Evolutionary conservation across 2,329 filamentous ascomycete species (phyloP).

Genomic region (Colletotrichum sidae): DNA sequence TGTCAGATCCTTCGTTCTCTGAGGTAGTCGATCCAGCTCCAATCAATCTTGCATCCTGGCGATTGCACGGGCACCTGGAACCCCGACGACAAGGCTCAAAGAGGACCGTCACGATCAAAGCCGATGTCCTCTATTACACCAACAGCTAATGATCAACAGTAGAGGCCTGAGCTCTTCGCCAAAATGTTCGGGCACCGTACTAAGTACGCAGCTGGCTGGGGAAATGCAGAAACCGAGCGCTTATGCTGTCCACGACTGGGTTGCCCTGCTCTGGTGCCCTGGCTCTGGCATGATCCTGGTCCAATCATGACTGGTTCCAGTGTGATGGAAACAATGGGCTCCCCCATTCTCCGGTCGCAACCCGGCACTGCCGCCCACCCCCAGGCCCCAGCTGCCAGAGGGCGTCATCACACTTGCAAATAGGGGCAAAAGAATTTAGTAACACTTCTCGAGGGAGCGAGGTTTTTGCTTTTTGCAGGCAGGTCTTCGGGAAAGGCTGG

Average conservation of each 20-base stretch:
- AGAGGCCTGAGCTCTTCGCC: no score
- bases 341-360: constrained; percentile 27
- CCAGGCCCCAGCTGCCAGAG: not conserved
- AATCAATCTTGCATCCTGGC: constrained; percentile 21
- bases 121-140: no score
- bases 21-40: not conserved
- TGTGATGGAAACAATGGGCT: constrained; percentile 20
- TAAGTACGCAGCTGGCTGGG: no score
- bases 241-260: no score
- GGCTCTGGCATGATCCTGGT: no score
- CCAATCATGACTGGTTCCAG: constrained; percentile 25
- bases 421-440: constrained; percentile 12
- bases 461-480: not conserved
- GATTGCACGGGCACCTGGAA: no score
- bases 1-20: constrained; percentile 7
- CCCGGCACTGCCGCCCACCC: constrained; percentile 26
- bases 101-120: no score
- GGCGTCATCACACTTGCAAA: constrained; percentile 19
- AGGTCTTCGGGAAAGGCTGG: not conserved
- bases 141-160: no score
- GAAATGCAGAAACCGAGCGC: no score
- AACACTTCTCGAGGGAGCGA: not conserved
- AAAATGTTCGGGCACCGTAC: no score
- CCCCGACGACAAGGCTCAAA: no score
- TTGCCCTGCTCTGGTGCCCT: constrained; percentile 6